Conservation (phyloP, 305 asterid genomes). For the Petunia hybrid region DNA sequence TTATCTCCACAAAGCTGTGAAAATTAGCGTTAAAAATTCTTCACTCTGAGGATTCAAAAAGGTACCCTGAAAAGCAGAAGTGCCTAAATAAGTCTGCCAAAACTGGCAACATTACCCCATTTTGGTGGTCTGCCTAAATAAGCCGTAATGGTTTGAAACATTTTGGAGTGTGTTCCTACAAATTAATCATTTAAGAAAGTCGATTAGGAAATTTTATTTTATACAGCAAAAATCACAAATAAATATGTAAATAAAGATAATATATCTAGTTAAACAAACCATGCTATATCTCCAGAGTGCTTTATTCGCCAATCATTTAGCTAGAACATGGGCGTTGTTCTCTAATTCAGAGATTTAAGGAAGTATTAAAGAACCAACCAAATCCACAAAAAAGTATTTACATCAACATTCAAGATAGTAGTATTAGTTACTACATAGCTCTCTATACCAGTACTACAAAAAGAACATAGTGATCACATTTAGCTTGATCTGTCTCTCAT, state of each 20-base stretch:
- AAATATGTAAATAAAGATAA: neutral
- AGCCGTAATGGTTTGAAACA: no score
- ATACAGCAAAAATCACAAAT: neutral
- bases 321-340: neutral
- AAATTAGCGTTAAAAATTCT: no score
- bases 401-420: constrained; percentile 7
- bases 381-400: constrained; percentile 23
- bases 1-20: no score
- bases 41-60: no score
- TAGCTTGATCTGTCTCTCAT: neutral
- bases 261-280: neutral
- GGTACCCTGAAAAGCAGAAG: no score
- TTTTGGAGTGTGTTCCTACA: neutral
- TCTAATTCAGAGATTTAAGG: constrained; percentile 12
- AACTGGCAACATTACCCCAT: no score
- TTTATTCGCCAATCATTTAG: neutral
- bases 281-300: neutral
- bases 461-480: neutral
- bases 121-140: no score
- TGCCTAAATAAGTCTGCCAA: no score
- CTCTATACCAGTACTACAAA: neutral
- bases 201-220: neutral
- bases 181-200: neutral
- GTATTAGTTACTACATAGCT: neutral
- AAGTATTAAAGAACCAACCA: constrained; percentile 8